These are phyloP conservation scores for Backusella circina DNA, from an alignment of 192 early-diverging fungal species.

Conservation along the genomic window DNA sequence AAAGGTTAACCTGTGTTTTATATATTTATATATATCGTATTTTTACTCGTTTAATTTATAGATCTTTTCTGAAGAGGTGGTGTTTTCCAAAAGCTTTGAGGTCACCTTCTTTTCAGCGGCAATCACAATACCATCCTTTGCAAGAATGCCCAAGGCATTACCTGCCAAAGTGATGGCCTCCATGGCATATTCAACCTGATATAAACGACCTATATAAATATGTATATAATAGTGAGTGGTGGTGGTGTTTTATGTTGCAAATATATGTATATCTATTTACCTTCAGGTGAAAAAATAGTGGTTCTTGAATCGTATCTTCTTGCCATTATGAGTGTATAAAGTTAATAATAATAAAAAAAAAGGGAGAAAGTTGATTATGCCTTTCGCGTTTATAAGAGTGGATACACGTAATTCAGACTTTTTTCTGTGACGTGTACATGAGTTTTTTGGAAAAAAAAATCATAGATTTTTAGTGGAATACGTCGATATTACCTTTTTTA, in stretches of 20 bases:
- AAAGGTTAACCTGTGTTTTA: not conserved
- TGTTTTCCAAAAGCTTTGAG: conserved; percentile 89
- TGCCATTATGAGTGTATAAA: conserved; percentile 60
- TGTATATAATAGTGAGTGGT: not conserved
- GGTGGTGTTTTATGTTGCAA: not conserved
- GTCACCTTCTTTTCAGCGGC: conserved; percentile 96
- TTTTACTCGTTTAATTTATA: conserved; percentile 91
- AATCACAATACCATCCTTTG: conserved; percentile 91
- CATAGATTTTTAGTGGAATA: not conserved
- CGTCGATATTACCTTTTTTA: not conserved
- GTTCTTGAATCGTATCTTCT: conserved; percentile 98
- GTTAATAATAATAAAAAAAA: not conserved
- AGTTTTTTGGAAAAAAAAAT: not conserved
- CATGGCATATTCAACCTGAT: conserved; percentile 99
- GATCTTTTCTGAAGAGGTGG: conserved; percentile 87
- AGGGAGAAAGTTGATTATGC: not conserved
- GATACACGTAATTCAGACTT: not conserved
- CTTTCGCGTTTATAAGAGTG: conserved; percentile 2
- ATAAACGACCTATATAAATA: conserved; percentile 92
- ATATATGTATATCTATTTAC: conserved; percentile 43
- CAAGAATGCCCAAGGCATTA: conserved; percentile 88
- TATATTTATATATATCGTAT: not conserved
- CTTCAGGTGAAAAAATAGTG: conserved; percentile 99
- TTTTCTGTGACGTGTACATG: not conserved
- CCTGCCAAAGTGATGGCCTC: conserved; percentile 98